Base-by-base conservation (phyloP, 352 stramenopile genomes). In the Pilasporangium apinafurcum region DNA sequence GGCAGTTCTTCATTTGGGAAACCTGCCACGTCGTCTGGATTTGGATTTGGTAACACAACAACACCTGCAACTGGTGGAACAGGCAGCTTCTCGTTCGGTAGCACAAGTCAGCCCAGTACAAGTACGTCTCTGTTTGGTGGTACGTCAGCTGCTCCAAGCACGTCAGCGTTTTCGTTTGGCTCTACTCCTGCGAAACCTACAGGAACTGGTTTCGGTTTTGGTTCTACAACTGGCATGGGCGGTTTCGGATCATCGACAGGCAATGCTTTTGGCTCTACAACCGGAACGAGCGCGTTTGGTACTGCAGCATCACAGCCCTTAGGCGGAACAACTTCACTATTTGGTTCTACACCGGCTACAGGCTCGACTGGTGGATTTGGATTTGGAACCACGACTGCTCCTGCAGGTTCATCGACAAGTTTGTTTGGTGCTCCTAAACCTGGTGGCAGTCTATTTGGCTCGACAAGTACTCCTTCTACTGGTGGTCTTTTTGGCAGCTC, bases 1-100 rank as follows among this genome's bases (percentile, higher is more conserved):
- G 65, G 59, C 27, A 44, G 47, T n/a, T 64, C 62, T 2, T 65
- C 62, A 17, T 81, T 81, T 33, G 71, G 64, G 2, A 79, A 78
- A 16, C 62, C 62, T 28, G 59, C 60, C 28, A 51, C 49, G 27
- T 62, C 65, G 13, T 38, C 47, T 1, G 60, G 52, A 0, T 72
- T 74, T 16, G 66, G 63, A 1, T 79, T 79, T 42, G 66, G 66
- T 2, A 46, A 51, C n/a, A 38, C 62, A 3, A 46, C 60, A 37
- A 31, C 65, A 29, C 41, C 65, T 8, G 54, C 70, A 8, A 55
- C 57, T 28, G 48, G 64, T 29, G 58, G 63, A 4, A 61, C 61
- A 22, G 52, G 59, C 7, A 77, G 77, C 29, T 56, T 43, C 35
- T 58, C 57, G 4, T 77, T 79, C 47, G 66, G 63, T 32, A 33